Base-by-base conservation (phyloP, 2,329 filamentous ascomycete species). In the Trichoderma sp. region DNA sequence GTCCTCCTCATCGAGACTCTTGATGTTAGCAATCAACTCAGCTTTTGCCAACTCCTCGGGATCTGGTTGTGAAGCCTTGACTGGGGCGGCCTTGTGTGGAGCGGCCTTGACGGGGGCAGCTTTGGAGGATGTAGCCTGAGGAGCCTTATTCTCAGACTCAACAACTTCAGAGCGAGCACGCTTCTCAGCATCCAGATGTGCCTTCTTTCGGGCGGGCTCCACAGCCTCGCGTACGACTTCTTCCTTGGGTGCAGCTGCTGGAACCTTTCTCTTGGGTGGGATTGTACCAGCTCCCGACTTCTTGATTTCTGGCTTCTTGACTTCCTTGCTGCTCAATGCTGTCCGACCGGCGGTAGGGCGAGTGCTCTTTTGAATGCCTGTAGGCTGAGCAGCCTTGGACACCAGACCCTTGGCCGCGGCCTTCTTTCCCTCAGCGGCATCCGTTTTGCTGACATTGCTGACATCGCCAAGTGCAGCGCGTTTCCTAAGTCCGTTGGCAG, bases 401-500 rank as follows among this genome's bases (percentile, higher is more conserved):
- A 94, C 90, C 33, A 95, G 87, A 74, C 86, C 86, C 86, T 95
- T 93, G 82, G 87, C 88, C 56, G 85, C 85, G 63, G 88, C 86
- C 88, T 97, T 98, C 89, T 97, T 97, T 79, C 89, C 91, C 74
- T 94, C 93, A 77, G 88, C 87, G 6, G 85, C 88, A 72, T 94
- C 93, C 65, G 89, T 89, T 85, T 98, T 98, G 80, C 91, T 91
- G 78, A 97, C 93, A 86, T 99, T 99, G 90, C 95, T 98, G 80
- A 98, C 93, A 87, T 99, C 97, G 75, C 94, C 95, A 50, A 99
- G 90, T 66, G 94, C 95, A 80, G 93, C 91, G 82, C 97, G 94
- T 87, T 94, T 97, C 82, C 93, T 90, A 75, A 84, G 84, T 65
- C 80, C 82, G 76, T 88, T 88, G 65, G 88, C 84, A 80, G 88